A percentile compares a stretch with the other conserved stretches of the same genome.
phyloP scores from a whole-genome alignment of 495 filamentous ascomycete genomes.

The Penicillium ochrochloron region DNA sequence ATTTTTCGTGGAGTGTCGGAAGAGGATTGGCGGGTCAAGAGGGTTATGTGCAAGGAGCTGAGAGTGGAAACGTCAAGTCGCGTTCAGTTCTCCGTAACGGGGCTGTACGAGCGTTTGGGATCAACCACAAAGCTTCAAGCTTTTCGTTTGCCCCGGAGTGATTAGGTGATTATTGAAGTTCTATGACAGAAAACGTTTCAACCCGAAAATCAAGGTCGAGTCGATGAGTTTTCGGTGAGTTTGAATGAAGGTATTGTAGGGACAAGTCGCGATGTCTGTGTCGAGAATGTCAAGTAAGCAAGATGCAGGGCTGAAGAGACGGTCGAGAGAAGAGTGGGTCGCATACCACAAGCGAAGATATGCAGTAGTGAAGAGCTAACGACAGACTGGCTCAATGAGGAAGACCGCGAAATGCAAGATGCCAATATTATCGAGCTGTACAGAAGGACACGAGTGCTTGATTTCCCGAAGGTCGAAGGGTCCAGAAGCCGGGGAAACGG shows the following conservation, averaged over 20 bases:
- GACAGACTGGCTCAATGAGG: constrained; percentile 23
- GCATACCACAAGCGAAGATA: constrained; percentile 34
- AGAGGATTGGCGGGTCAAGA: constrained; percentile 22
- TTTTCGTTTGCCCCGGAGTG: constrained; percentile 25
- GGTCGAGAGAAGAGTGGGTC: constrained; percentile 3
- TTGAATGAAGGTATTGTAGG: constrained; percentile 16
- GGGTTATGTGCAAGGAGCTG: constrained; percentile 44
- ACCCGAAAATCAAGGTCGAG: constrained; percentile 17
- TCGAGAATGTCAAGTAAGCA: constrained; percentile 20
- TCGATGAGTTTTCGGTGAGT: constrained; percentile 23
- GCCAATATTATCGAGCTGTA: constrained; percentile 34
- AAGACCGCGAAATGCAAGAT: constrained; percentile 17
- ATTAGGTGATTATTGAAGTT: constrained; percentile 47
- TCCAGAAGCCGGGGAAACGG: constrained; percentile 7
- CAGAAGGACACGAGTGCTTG: constrained; percentile 15
- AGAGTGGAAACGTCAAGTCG: constrained; percentile 25
- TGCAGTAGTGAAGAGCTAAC: constrained; percentile 24
- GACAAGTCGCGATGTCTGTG: constrained; percentile 26
- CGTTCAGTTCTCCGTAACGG: constrained; percentile 22
- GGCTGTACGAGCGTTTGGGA: constrained; percentile 31
- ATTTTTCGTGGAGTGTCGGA: constrained; percentile 35
- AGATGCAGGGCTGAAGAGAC: neutral
- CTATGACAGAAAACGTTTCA: constrained; percentile 28
- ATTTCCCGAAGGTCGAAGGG: constrained; percentile 1
- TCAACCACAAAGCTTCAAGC: constrained; percentile 40